A percentile compares a stretch with the other conserved stretches of the same genome.
phyloP scores from a whole-genome alignment of 202 grass and related monocot genomes.

The Zoysia matrella region DNA sequence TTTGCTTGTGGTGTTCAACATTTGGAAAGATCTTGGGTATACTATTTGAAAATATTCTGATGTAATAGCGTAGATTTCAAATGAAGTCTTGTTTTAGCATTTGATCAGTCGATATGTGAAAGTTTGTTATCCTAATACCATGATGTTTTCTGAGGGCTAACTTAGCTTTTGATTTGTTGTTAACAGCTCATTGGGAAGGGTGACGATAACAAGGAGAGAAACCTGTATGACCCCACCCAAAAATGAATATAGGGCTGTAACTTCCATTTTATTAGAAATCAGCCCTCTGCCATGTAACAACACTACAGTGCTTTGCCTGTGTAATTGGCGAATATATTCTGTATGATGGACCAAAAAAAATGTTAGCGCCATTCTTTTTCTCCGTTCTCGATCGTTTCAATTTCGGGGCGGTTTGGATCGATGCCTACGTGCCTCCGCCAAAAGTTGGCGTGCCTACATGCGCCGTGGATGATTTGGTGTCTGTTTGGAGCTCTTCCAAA shows the following conservation, averaged over 20 bases:
- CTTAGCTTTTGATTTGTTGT: constrained; percentile 20
- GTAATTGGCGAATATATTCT: no score
- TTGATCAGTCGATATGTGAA: neutral
- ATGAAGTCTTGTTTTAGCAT: neutral
- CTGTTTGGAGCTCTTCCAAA: no score
- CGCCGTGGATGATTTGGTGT: no score
- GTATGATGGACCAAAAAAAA: no score
- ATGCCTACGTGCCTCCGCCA: no score
- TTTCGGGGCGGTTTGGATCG: no score
- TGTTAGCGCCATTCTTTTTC: no score
- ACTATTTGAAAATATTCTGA: constrained; percentile 8
- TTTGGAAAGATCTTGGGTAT: neutral
- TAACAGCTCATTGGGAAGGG: constrained; percentile 71
- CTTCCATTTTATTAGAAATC: constrained; percentile 12
- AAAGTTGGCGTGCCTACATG: no score
- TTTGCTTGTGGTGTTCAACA: neutral
- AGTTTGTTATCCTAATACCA: constrained; percentile 1
- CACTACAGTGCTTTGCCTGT: neutral
- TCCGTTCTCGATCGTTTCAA: no score
- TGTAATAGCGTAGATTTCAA: neutral
- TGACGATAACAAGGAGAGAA: constrained; percentile 54
- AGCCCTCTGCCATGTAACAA: constrained; percentile 17
- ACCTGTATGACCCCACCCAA: constrained; percentile 5
- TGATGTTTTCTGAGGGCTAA: constrained; percentile 18
- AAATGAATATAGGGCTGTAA: neutral